phyloP scores from a whole-genome alignment of 257 asterid genomes.

The Mentha longifolia region DNA sequence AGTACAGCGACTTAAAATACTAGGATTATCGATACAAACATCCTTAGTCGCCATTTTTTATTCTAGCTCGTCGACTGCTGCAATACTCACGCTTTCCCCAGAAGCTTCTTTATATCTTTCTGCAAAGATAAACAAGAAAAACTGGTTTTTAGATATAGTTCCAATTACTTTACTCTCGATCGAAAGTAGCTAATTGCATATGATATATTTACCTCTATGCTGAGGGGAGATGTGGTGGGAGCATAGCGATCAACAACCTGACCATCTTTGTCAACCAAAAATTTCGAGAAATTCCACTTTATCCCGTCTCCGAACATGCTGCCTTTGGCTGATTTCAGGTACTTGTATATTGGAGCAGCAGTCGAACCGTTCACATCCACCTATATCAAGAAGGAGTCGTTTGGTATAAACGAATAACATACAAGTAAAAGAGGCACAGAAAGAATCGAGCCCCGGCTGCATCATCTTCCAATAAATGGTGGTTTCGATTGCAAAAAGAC shows the following conservation, averaged over 20 bases:
- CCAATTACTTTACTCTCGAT: not conserved
- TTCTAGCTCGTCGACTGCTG: slow-evolving; percentile 8
- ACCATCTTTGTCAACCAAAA: slow-evolving; percentile 83
- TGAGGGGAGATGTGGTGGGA: slow-evolving; percentile 83
- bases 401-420: not conserved
- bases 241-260: slow-evolving; percentile 84
- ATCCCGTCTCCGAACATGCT: slow-evolving; percentile 73
- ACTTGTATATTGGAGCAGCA: slow-evolving; percentile 78
- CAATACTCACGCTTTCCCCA: slow-evolving; percentile 48
- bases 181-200: not conserved
- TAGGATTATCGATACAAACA: too few species aligned
- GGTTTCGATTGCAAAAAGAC: not conserved
- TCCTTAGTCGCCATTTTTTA: slow-evolving; percentile 27
- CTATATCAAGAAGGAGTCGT: slow-evolving; percentile 34
- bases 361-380: slow-evolving; percentile 79
- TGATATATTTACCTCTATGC: slow-evolving; percentile 72
- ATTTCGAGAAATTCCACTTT: slow-evolving; percentile 91
- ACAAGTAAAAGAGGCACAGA: not conserved
- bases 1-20: not conserved
- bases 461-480: not conserved
- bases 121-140: slow-evolving; percentile 43
- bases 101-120: slow-evolving; percentile 90
- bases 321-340: slow-evolving; percentile 73
- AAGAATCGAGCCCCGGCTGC: not conserved
- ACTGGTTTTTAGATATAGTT: not conserved